Conservation (phyloP, 495 filamentous ascomycete species). For the Hypoxylon rickii region DNA sequence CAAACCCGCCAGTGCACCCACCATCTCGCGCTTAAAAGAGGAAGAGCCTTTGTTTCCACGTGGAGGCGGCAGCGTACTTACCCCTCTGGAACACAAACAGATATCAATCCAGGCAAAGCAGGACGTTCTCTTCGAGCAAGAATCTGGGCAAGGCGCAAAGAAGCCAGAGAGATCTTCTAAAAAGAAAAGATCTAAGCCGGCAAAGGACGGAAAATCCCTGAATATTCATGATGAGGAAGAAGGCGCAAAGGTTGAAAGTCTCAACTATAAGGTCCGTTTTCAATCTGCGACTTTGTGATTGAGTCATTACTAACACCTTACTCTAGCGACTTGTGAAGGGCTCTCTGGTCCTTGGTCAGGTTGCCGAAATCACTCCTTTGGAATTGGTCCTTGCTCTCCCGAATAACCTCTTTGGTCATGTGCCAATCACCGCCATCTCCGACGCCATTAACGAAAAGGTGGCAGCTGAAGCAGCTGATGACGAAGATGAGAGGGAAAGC, state of each 20-base stretch:
- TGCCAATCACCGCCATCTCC: constrained; percentile 89
- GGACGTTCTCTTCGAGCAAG: constrained; percentile 92
- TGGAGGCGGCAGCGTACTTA: constrained; percentile 88
- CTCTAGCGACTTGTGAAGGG: constrained; percentile 77
- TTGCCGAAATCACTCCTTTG: constrained; percentile 77
- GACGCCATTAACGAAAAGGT: constrained; percentile 62
- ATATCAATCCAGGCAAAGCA: constrained; percentile 91
- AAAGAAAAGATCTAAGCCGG: constrained; percentile 57
- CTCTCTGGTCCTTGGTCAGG: constrained; percentile 82
- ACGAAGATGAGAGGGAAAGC: constrained; percentile 55
- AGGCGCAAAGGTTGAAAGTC: constrained; percentile 74
- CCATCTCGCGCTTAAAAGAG: constrained; percentile 55
- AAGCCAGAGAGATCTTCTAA: constrained; percentile 51
- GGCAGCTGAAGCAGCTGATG: constrained; percentile 61
- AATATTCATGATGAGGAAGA: constrained; percentile 53
- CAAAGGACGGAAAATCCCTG: constrained; percentile 55
- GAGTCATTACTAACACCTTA: constrained; percentile 43
- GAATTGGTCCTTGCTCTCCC: constrained; percentile 82
- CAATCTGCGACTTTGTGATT: neutral
- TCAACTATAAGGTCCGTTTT: constrained; percentile 80
- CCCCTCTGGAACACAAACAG: constrained; percentile 92
- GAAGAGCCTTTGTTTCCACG: constrained; percentile 91
- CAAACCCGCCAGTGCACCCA: constrained; percentile 34
- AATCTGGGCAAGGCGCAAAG: constrained; percentile 51
- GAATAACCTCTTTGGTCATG: constrained; percentile 89